Base-by-base conservation (phyloP, 2,329 filamentous ascomycete genomes). In the Cytospora piceicola region DNA sequence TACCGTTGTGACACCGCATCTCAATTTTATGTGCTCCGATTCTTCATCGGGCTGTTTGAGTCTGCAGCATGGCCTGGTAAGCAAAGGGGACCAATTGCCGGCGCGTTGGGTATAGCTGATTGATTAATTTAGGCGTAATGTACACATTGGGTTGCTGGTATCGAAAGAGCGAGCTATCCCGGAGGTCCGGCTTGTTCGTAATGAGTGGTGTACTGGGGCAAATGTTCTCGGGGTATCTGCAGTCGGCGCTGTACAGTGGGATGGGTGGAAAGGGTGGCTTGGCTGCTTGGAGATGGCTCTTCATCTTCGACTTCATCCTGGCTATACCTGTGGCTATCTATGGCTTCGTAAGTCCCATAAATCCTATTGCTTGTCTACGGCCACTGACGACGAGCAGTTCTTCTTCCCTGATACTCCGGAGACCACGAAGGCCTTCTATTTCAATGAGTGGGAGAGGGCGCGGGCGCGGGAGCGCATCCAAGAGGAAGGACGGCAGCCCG, bases 401-500 rank as follows among this genome's bases (percentile, higher is more conserved):
- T 76, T 75, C 53, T 76, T 76, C 52, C 81, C 80, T 0, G 80
- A 82, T 62, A 81, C 78, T 0, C 80, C 81, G 0, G 72, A 79
- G 61, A 78, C 73, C 1, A 81, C 78, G 0, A 73, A 70, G 1
- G 80, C 80, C 0, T 80, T 77, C 64, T 82, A 78, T 57, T 71
- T 82, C 27, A 79, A 72, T 73, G 77, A 78, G 0, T 75, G 88
- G 69, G 90, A 94, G 75, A 83, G 84, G 29, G 80, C 85, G 64
- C 83, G 89, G 49, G 88, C 91, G 68, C 81, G 84, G 17, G 83
- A 89, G 55, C 84, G 90, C 68, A 94, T 94, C 73, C 84, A 90
- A 69, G 84, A 87, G 61, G 79, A 81, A 53, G 79, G 78, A 22
- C 75, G 77, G 58, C 74, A 72, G 57, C 78, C 77, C 3, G 67